Evolutionary conservation across 2,329 filamentous ascomycete species (phyloP), one percentile per base, ranked within the genome.

Genomic region (Ophiocordyceps robertsii): DNA sequence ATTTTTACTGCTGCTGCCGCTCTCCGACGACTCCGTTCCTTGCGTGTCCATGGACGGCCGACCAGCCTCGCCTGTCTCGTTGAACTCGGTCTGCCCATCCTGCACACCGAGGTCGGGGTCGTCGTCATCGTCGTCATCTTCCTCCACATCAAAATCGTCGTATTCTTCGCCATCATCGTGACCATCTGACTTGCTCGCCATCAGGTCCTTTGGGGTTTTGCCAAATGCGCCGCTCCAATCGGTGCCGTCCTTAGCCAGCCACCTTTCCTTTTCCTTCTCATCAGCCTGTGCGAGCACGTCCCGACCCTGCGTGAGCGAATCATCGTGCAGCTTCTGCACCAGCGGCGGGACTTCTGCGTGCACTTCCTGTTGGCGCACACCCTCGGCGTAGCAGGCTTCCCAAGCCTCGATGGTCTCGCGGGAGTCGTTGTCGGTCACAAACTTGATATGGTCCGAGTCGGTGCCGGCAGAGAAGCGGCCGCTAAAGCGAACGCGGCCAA

Each of bases 341-440:
- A 75, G 64, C 1, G 80, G 75, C 0, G 88, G 85, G 0, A 95
- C 68, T 53, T 93, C 82, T 21, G 79, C 73, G 10, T 73, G 66
- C 1, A 95, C 86, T 27, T 77, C 73, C 43, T 80, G 74, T 13
- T 70, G 64, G 2, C 92, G 78, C 0, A 95, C 85, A 12, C 90
- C 90, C 60, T 96, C 89, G 0, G 87, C 79, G 35, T 83, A 77
- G 58, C 90, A 95, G 1, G 88, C 85, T 60, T 95, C 88, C 87
- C 89, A 96, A 0, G 83, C 84, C 64, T 96, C 90, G 49, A 86
- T 94, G 0, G 89, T 95, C 67, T 96, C 92, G 29, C 90, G 81
- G 1, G 83, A 82, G 57, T 94, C 80, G 54, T 94, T 95, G 60
- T 93, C 85, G 39, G 79, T 75, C 19, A 95, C 80, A 52, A 95